A percentile compares a stretch with the other conserved stretches of the same genome.
Evolutionary conservation across 1,284 basidiomycete genomes (phyloP).

Genomic region (Moesziomyces aphidis): DNA sequence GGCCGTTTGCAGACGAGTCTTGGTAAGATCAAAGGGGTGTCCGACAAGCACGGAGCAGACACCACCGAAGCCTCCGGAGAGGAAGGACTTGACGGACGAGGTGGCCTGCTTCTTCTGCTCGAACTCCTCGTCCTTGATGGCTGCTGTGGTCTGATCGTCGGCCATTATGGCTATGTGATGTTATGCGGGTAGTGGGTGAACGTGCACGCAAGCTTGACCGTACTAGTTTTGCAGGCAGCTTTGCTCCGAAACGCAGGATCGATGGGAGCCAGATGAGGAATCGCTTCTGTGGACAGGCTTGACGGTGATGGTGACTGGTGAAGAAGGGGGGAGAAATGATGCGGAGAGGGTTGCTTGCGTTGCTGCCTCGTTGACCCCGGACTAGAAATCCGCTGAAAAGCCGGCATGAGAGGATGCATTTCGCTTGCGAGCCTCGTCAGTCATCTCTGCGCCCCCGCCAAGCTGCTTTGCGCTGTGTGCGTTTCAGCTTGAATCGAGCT

Average conservation of each 20-base stretch:
- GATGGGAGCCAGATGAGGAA: not conserved
- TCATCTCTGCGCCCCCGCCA: not conserved
- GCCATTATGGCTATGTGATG: constrained; percentile 44
- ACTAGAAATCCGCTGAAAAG: not conserved
- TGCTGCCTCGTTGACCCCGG: no score
- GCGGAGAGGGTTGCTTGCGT: no score
- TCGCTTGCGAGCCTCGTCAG: not conserved
- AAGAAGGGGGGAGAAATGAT: not conserved
- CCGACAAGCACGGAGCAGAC: constrained; percentile 88
- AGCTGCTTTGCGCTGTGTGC: not conserved
- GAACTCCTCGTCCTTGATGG: constrained; percentile 51
- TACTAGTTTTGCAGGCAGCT: not conserved
- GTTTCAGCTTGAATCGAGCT: not conserved
- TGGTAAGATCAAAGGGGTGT: constrained; percentile 97
- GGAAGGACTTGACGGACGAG: constrained; percentile 66
- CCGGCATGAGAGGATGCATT: not conserved
- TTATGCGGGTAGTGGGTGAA: not conserved
- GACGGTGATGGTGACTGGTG: not conserved
- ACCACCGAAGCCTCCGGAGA: constrained; percentile 87
- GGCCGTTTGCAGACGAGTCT: constrained; percentile 92
- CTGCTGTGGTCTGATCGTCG: constrained; percentile 55
- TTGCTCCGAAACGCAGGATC: not conserved
- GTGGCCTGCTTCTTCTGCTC: constrained; percentile 59
- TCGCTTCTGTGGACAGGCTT: not conserved
- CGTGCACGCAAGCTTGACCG: not conserved